Percentiles rank a stretch among this genome's conserved stretches.
phyloP scores from a whole-genome alignment of 2,329 filamentous ascomycete genomes.

The Rutstroemia sp. region DNA sequence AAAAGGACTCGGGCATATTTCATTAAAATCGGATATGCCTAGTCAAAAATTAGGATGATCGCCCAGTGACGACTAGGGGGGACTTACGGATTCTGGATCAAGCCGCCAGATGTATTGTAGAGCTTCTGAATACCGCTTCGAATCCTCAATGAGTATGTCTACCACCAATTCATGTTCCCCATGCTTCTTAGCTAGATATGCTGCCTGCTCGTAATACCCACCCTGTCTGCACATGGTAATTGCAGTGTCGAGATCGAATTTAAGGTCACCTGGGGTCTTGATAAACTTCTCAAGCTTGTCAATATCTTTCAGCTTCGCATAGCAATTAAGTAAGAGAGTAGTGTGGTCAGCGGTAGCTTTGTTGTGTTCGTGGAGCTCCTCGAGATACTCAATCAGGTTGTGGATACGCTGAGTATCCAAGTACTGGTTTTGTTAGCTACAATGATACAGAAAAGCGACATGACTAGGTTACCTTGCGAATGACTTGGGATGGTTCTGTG shows the following conservation, averaged over 20 bases:
- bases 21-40: slow-evolving; percentile 85
- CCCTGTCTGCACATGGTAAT: slow-evolving; percentile 97
- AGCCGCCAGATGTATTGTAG: slow-evolving; percentile 86
- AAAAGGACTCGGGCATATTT: slow-evolving; percentile 91
- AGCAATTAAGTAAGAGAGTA: slow-evolving; percentile 89
- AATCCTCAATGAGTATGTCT: slow-evolving; percentile 92
- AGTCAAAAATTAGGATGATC: slow-evolving; percentile 7
- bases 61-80: background rate
- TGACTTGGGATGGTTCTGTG: slow-evolving; percentile 92
- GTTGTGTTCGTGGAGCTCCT: slow-evolving; percentile 90
- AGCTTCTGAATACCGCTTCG: slow-evolving; percentile 81
- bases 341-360: slow-evolving; percentile 94
- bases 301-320: slow-evolving; percentile 95
- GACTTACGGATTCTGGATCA: slow-evolving; percentile 64
- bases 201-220: slow-evolving; percentile 93
- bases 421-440: slow-evolving; percentile 49
- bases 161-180: slow-evolving; percentile 90
- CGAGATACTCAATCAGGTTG: slow-evolving; percentile 93
- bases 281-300: slow-evolving; percentile 96
- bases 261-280: slow-evolving; percentile 86
- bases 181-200: slow-evolving; percentile 89
- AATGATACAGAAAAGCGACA: background rate
- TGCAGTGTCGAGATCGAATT: slow-evolving; percentile 94
- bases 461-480: slow-evolving; percentile 62
- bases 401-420: slow-evolving; percentile 96